Conservation (phyloP, 2,329 filamentous ascomycete species). For the Calonectria leucothoes region DNA sequence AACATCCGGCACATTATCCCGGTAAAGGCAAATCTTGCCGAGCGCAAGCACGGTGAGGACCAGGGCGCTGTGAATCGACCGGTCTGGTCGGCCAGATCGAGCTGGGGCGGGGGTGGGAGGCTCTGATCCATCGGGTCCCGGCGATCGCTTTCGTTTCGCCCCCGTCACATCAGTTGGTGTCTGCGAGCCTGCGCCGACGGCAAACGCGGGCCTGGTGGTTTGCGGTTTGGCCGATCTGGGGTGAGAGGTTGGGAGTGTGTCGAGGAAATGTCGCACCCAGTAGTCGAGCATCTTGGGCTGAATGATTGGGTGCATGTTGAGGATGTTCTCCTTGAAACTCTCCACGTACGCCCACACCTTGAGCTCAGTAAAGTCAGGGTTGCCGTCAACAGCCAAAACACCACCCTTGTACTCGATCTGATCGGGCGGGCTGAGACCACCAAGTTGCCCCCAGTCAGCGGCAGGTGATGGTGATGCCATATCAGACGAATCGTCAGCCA, state of each 20-base stretch:
- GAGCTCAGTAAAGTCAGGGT: slow-evolving; percentile 64
- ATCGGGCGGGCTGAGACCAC: slow-evolving; percentile 60
- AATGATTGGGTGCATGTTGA: slow-evolving; percentile 75
- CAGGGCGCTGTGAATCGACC: slow-evolving; percentile 83
- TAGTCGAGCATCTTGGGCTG: slow-evolving; percentile 63
- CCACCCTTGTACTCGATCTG: slow-evolving; percentile 53
- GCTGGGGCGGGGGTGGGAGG: slow-evolving; percentile 43
- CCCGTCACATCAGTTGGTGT: slow-evolving; percentile 45
- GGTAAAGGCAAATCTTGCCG: slow-evolving; percentile 80
- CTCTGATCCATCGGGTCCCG: slow-evolving; percentile 51
- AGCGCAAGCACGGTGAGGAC: slow-evolving; percentile 86
- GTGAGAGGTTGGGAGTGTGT: slow-evolving; percentile 54
- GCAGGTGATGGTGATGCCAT: slow-evolving; percentile 65
- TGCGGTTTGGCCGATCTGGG: slow-evolving; percentile 44
- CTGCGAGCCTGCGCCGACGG: slow-evolving; percentile 43
- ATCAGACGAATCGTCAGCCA: slow-evolving; percentile 62
- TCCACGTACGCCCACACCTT: slow-evolving; percentile 66
- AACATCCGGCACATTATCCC: slow-evolving; percentile 67
- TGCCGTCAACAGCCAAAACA: slow-evolving; percentile 56
- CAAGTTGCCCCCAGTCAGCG: slow-evolving; percentile 70
- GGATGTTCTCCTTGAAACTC: slow-evolving; percentile 70
- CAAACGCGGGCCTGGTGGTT: slow-evolving; percentile 46
- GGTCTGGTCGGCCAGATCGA: slow-evolving; percentile 64
- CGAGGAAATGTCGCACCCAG: slow-evolving; percentile 65
- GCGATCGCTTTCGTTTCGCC: slow-evolving; percentile 69